These are phyloP conservation scores for Trichoderma hamatum DNA, from an alignment of 2,329 filamentous ascomycete genomes.

Conservation along the genomic window DNA sequence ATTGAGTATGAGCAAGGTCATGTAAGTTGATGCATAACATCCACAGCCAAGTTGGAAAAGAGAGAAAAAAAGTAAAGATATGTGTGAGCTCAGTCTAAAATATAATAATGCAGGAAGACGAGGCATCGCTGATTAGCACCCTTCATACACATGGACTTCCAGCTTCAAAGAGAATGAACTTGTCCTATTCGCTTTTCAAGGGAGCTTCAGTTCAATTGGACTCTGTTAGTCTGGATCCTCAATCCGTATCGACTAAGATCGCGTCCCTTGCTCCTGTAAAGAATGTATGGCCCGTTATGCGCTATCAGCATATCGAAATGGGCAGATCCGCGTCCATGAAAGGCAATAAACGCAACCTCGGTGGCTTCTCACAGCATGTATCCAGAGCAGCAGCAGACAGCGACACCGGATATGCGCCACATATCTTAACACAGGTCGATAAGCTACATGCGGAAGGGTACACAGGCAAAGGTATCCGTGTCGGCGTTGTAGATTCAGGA, in stretches of 20 bases:
- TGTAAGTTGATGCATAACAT: constrained; percentile 14
- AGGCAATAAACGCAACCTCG: constrained; percentile 33
- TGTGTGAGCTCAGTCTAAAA: neutral
- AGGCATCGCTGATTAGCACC: neutral
- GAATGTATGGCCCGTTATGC: constrained; percentile 51
- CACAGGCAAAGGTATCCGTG: constrained; percentile 56
- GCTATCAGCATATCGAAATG: neutral
- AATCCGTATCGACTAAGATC: constrained; percentile 47
- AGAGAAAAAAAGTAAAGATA: neutral
- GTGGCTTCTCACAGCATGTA: neutral
- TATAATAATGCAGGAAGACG: neutral
- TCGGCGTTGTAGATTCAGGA: constrained; percentile 58
- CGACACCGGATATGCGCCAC: constrained; percentile 38
- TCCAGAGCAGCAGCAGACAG: neutral
- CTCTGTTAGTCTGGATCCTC: constrained; percentile 46
- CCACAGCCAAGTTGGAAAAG: neutral
- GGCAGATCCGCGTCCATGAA: constrained; percentile 47
- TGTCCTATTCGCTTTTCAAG: constrained; percentile 57
- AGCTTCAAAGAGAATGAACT: constrained; percentile 46
- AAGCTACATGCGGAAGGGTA: constrained; percentile 53
- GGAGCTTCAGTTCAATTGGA: constrained; percentile 57
- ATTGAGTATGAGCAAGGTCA: constrained; percentile 56
- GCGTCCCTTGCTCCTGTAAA: constrained; percentile 49
- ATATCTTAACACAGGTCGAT: constrained; percentile 60
- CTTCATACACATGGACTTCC: constrained; percentile 9